Percentiles rank a stretch among this genome's conserved stretches.
Evolutionary conservation across 2,329 filamentous ascomycete genomes (phyloP).

Genomic region (Beauveria rudraprayagi): DNA sequence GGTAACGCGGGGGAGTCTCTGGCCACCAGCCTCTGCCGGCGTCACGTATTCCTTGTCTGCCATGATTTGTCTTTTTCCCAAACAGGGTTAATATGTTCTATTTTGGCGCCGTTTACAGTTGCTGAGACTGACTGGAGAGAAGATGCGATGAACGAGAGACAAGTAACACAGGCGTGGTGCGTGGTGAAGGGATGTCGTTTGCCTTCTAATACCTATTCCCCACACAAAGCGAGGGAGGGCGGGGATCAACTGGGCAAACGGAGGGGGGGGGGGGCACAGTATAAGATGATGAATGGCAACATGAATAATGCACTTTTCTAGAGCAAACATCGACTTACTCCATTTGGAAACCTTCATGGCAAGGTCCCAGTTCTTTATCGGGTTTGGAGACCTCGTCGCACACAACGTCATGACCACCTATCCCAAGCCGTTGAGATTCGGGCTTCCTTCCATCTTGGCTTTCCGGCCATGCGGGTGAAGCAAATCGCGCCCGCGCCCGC

Average conservation of each 20-base stretch:
- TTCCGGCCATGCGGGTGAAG: too few species aligned
- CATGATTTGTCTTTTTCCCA: background rate
- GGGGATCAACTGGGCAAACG: background rate
- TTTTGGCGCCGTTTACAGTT: too few species aligned
- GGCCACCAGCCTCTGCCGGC: background rate
- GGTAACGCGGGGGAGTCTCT: constrained; percentile 57
- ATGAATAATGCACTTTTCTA: too few species aligned
- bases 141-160: background rate
- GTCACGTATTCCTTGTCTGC: background rate
- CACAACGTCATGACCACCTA: too few species aligned
- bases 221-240: background rate
- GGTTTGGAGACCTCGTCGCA: too few species aligned
- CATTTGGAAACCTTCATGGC: too few species aligned
- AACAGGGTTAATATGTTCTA: too few species aligned
- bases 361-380: too few species aligned
- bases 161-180: background rate
- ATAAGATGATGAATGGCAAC: background rate
- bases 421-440: too few species aligned
- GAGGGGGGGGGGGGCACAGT: background rate
- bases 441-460: too few species aligned
- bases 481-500: too few species aligned
- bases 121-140: background rate
- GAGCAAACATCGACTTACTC: too few species aligned
- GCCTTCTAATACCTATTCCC: background rate
- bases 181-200: background rate